These are phyloP conservation scores for Fusarium drepaniforme DNA, from an alignment of 2,329 filamentous ascomycete species.

Conservation along the genomic window DNA sequence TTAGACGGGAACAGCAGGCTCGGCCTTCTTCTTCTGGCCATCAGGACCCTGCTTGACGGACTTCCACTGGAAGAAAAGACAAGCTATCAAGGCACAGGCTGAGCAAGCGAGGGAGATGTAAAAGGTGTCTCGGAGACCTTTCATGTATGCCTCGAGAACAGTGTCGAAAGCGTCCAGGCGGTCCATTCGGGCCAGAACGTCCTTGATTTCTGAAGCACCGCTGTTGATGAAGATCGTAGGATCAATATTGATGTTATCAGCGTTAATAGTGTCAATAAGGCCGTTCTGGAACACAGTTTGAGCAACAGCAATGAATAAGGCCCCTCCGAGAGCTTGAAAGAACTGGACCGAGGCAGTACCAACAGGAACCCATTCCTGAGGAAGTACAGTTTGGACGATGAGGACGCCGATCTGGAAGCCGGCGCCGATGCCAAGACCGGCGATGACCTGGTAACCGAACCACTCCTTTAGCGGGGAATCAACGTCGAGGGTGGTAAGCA, in stretches of 20 bases:
- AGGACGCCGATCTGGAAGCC: constrained; percentile 62
- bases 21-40: constrained; percentile 43
- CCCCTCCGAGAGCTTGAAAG: constrained; percentile 74
- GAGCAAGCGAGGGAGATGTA: constrained; percentile 65
- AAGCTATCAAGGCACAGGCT: constrained; percentile 57
- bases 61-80: constrained; percentile 63
- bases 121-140: constrained; percentile 62
- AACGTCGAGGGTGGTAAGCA: constrained; percentile 66
- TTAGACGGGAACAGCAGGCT: constrained; percentile 43
- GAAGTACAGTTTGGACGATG: constrained; percentile 65
- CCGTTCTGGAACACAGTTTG: constrained; percentile 78
- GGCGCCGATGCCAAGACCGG: constrained; percentile 64
- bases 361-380: constrained; percentile 61
- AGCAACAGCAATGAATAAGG: constrained; percentile 73
- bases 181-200: constrained; percentile 56
- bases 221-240: constrained; percentile 62
- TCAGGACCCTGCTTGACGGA: constrained; percentile 61
- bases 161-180: constrained; percentile 55
- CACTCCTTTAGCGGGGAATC: constrained; percentile 61
- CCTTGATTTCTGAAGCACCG: constrained; percentile 63
- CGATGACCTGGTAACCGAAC: constrained; percentile 70
- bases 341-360: constrained; percentile 68
- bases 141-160: constrained; percentile 63
- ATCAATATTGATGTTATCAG: constrained; percentile 59
- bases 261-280: constrained; percentile 64